Percentiles rank a stretch among this genome's conserved stretches.
Evolutionary conservation across 441 rosid species (phyloP).

Genomic region (Aleurites moluccanus): DNA sequence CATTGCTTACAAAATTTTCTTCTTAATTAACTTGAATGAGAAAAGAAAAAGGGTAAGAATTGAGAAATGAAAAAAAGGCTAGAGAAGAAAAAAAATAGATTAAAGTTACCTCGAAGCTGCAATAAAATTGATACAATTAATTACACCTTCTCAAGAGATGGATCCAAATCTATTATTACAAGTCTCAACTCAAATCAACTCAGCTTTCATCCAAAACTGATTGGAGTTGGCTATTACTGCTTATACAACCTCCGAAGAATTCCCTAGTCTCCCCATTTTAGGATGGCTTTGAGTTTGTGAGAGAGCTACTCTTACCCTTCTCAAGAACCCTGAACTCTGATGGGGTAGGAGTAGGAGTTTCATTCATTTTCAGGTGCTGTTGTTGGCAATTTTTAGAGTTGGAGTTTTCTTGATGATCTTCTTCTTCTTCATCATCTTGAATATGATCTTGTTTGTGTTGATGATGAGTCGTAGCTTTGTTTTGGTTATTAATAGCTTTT

Average conservation of each 20-base stretch:
- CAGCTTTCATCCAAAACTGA: too few species aligned
- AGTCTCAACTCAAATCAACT: too few species aligned
- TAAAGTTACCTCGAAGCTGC: slow-evolving; percentile 8
- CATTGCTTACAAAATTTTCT: background rate
- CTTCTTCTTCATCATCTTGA: slow-evolving; percentile 19
- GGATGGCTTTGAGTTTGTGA: slow-evolving; percentile 10
- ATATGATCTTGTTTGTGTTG: slow-evolving; percentile 23
- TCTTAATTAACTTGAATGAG: background rate
- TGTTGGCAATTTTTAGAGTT: slow-evolving; percentile 13
- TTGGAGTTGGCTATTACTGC: too few species aligned
- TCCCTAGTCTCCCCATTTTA: background rate
- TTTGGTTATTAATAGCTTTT: slow-evolving; percentile 29
- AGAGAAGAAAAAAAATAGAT: background rate
- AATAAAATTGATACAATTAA: background rate
- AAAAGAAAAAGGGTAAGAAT: background rate
- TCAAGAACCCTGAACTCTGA: slow-evolving; percentile 41
- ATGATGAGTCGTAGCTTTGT: slow-evolving; percentile 16
- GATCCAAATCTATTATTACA: background rate
- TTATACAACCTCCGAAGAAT: background rate
- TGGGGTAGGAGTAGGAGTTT: background rate
- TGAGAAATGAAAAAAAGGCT: background rate
- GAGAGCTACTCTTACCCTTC: slow-evolving; percentile 44
- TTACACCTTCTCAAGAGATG: background rate
- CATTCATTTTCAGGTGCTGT: background rate
- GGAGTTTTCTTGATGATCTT: slow-evolving; percentile 28